Conservation (phyloP, 2,329 filamentous ascomycete genomes). For the Rutstroemia sp. region DNA sequence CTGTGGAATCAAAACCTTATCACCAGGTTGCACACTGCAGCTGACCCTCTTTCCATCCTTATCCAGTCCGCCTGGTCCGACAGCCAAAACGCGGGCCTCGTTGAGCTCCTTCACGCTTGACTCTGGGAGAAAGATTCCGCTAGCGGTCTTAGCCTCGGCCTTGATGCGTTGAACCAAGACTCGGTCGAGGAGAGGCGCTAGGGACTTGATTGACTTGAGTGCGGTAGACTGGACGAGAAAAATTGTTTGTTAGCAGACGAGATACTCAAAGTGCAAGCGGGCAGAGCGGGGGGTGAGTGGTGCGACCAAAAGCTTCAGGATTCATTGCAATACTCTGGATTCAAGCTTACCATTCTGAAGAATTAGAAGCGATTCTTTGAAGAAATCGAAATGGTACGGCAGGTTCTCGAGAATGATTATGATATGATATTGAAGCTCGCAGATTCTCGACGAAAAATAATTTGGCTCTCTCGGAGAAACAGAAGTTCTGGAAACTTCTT, state of each 20-base stretch:
- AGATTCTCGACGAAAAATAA: constrained; percentile 10
- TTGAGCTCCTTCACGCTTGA: constrained; percentile 96
- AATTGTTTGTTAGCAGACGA: background rate
- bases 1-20: constrained; percentile 93
- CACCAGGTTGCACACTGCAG: constrained; percentile 75
- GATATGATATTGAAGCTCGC: constrained; percentile 4
- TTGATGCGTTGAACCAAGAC: constrained; percentile 97
- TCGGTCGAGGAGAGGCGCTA: constrained; percentile 93
- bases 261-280: background rate
- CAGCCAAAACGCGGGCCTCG: constrained; percentile 91
- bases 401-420: background rate
- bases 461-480: constrained; percentile 2
- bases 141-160: constrained; percentile 91
- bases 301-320: background rate
- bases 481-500: constrained; percentile 9
- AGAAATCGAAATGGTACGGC: background rate
- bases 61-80: constrained; percentile 82
- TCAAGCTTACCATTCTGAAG: constrained; percentile 4
- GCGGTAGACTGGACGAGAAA: constrained; percentile 49
- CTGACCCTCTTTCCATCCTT: constrained; percentile 82
- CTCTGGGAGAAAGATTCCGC: constrained; percentile 96
- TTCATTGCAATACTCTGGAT: background rate
- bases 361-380: background rate
- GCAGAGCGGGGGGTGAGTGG: background rate
- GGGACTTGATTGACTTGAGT: constrained; percentile 90